phyloP scores from a whole-genome alignment of 1,284 basidiomycete genomes.

The Trametes hirsuta region DNA sequence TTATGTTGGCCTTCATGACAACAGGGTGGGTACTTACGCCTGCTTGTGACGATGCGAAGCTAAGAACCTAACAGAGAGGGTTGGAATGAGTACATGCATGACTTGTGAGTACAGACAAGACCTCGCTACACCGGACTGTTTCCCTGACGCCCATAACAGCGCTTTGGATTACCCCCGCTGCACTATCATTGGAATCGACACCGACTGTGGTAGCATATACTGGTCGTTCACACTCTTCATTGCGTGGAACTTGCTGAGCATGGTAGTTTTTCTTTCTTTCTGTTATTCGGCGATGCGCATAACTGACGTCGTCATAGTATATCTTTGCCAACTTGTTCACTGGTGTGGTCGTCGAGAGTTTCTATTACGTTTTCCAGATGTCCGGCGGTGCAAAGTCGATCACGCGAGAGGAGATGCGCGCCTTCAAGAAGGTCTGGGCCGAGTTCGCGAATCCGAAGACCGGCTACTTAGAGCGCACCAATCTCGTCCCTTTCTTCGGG shows the following conservation, averaged over 20 bases:
- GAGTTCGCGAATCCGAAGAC: constrained; percentile 81
- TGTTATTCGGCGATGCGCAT: neutral
- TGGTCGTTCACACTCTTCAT: constrained; percentile 94
- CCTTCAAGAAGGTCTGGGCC: constrained; percentile 95
- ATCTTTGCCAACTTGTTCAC: constrained; percentile 96
- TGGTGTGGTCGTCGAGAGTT: constrained; percentile 96
- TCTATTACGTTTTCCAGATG: constrained; percentile 93
- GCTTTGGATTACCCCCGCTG: constrained; percentile 83
- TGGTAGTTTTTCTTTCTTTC: constrained; percentile 58
- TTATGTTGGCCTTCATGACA: constrained; percentile 86
- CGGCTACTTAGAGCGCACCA: constrained; percentile 74
- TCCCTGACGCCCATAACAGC: constrained; percentile 42
- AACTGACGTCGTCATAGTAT: constrained; percentile 55
- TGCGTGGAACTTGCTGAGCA: constrained; percentile 95
- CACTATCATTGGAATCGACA: constrained; percentile 68
- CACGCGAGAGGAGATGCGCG: constrained; percentile 87
- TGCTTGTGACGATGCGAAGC: neutral
- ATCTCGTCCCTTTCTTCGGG: constrained; percentile 82
- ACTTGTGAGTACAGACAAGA: constrained; percentile 64
- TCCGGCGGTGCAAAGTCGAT: constrained; percentile 84
- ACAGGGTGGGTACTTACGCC: constrained; percentile 54
- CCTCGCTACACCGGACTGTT: too few relatives aligned
- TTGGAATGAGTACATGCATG: constrained; percentile 97
- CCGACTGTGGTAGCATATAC: constrained; percentile 87
- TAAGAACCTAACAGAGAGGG: constrained; percentile 62